Base-by-base conservation (phyloP, 306 rosid species). In the Gastrolobium villosum region DNA sequence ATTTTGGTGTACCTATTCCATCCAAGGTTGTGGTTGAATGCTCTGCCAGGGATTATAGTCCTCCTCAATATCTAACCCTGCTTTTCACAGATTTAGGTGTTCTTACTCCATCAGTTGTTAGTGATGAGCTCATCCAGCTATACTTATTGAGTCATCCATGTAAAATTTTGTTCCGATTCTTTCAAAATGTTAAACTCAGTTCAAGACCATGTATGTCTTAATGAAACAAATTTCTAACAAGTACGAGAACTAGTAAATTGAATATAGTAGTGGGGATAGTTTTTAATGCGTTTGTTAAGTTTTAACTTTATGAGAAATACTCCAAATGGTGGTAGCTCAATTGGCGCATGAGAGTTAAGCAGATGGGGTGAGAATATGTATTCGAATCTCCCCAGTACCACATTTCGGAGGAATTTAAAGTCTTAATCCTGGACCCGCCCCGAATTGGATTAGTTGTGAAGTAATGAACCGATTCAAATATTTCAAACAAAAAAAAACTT, bases 91-190 rank as follows among this genome's bases (percentile, higher is more conserved):
- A 95, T 84, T 84, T 95, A 84, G 99, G 99, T 35, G 94, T 95
- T 81, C 97, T 95, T 37, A 87, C 96, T 65, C 99, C 99, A 50
- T 92, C 99, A 0, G 98, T 95, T 82, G 99, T 92, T 72, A 91
- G 98, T 76, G 99, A 95, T 76, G 99, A 95, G 82, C 96, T 95
- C 78, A 95, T 95, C 84, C 99, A 95, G 89, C 90, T 95, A 9
- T 95, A 95, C 87, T 85, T 92, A 54, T 92, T 90, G 26, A 20
- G 79, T 34, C 79, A 65, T 45, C 52, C 46, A n/a, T 73, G 53
- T 49, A 53, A 50, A 36, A 75, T 40, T 60, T 64, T 75, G 34
- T 52, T 48, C 77, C 13, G 3, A 55, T 53, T 39, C 28, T 49
- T 67, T 26, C 4, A 31, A 35, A 54, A 45, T 46, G 15, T 53